Base-by-base conservation (phyloP, 768 basidiomycete genomes). In the Phlegmacium glaucopus region DNA sequence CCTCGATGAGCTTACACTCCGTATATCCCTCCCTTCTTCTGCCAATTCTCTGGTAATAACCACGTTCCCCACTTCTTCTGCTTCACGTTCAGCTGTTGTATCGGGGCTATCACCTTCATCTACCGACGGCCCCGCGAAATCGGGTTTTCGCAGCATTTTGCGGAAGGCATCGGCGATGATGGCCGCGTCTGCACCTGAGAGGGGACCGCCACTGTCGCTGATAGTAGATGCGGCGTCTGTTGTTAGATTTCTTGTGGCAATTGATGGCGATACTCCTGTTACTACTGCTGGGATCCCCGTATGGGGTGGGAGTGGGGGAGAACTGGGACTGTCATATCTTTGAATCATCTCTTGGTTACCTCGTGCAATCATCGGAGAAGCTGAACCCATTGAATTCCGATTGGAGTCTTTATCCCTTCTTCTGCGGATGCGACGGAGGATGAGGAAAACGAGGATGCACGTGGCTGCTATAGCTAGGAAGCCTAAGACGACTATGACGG, bases 141-240 rank as follows among this genome's bases (percentile, higher is more conserved):
- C 90, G 9, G 93, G 92, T 63, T 92, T 92, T 63, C 92, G 77
- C 60, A 95, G 71, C 54, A 87, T 88, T 63, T 87, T 82, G 58
- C 93, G 76, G 69, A 94, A 95, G 6, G 93, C 93, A 70, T 91
- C 85, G 34, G 92, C 91, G 82, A 94, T 90, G 62, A 93, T 88
- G 32, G 89, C 90, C 44, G 93, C 93, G 65, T 95, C 92, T 16
- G 87, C 84, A 15, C 81, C 84, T 38, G 84, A 85, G 67, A 94
- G 86, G 9, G 83, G 85, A 9, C 79, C 87, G 36, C 80, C 71
- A 45, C 84, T 83, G 44, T 81, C 79, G 39, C 85, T 87, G 39
- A 83, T 79, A 6, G 81, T 83, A 39, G 89, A 90, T 40, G 82
- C 86, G 12, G 82, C 88, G 60, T 90, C 89, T 49, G 80, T 79